Base-by-base conservation (phyloP, 1,139 yeast genomes). In the Suhomyces guaymorum region DNA sequence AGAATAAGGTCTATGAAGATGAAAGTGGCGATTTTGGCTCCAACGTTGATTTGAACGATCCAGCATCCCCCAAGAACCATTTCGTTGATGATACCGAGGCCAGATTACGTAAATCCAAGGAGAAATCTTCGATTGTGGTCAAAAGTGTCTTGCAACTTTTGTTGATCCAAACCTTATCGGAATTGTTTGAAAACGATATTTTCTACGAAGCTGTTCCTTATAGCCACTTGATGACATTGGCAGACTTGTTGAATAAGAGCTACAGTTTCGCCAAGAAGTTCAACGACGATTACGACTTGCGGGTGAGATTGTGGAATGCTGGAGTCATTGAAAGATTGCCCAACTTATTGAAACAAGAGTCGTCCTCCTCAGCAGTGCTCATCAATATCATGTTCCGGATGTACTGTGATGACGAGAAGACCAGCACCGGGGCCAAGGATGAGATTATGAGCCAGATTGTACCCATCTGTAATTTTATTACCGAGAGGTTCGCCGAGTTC, bases 301-400 rank as follows among this genome's bases (percentile, higher is more conserved):
- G 99, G 46, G 84, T 86, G 14, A 70, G 95, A 45, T 69, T 94
- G 32, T 90, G 95, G 82, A 86, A 88, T 53, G 88, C 94, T 7
- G 96, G 97, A 2, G 82, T 89, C 23, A 92, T 90, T 63, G 95
- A 88, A 52, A 84, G 92, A 54, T 72, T 90, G 42, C 98, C 99
- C 15, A 94, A 92, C 53, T 66, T 94, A 48, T 67, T 90, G 48
- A 86, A 87, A 50, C 98, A 94, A 60, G 98, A 94, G 59, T 82
- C 95, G 0, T 80, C 89, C 15, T 80, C 97, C 0, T 84, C 96
- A 2, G 92, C 95, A 2, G 95, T 89, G 2, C 85, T 82, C 57
- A 80, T 92, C 45, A 82, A 83, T 47, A 75, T 89, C 31, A 72
- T 87, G 70, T 85, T 92, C 69, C 73, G 84, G 48, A 67, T 92